A percentile compares a stretch with the other conserved stretches of the same genome.
These are phyloP conservation scores for Colletotrichum nymphaeae DNA, from an alignment of 2,329 filamentous ascomycete genomes.

Conservation along the genomic window DNA sequence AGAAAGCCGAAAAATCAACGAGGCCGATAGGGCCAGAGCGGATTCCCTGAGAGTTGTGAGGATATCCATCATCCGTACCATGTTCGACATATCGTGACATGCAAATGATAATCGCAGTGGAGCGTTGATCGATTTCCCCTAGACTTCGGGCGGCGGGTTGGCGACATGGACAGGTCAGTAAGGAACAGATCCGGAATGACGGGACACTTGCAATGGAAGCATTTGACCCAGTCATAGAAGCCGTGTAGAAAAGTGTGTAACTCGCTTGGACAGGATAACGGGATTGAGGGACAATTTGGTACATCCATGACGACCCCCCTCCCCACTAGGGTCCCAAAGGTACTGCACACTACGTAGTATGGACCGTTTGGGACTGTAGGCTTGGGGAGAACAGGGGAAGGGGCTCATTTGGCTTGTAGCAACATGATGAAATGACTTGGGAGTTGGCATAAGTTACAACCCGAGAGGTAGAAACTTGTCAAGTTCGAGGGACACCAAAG, in stretches of 20 bases:
- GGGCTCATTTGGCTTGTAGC: background rate
- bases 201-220: constrained; percentile 16
- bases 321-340: background rate
- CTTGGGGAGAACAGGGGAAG: background rate
- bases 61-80: background rate
- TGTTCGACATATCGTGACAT: background rate
- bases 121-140: background rate
- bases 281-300: background rate
- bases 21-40: background rate
- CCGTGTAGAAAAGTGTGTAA: constrained; percentile 11
- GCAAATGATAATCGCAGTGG: background rate
- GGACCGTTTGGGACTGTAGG: background rate
- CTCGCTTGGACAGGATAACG: constrained; percentile 5
- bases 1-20: constrained; percentile 11
- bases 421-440: background rate
- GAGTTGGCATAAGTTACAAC: background rate
- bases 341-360: too few species aligned
- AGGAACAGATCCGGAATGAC: background rate
- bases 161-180: background rate
- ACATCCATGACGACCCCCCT: background rate
- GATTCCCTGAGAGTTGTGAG: background rate
- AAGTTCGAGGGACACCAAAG: background rate
- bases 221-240: constrained; percentile 15
- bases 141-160: background rate
- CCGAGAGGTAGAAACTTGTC: background rate